Base-by-base conservation (phyloP, 768 basidiomycete species). In the Lentinus brumalis region DNA sequence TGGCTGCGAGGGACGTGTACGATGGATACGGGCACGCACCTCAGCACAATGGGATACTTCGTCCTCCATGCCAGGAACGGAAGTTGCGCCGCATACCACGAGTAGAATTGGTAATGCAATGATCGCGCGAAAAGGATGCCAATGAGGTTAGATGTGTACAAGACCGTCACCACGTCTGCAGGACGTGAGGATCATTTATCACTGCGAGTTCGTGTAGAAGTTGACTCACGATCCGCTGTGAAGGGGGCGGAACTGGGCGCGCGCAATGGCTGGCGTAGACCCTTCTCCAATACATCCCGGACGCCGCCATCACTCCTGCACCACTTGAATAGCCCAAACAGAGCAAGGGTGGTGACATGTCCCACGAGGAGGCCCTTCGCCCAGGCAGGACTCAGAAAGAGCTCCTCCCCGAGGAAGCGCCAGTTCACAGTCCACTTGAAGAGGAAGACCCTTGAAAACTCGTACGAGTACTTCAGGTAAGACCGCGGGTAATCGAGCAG, bases 401-500 rank as follows among this genome's bases (percentile, higher is more conserved):
- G 78, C n/a, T 83, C 77, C 71, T 95, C 91, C 30, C 81, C 77
- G 2, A 99, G 63, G 69, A 96, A 89, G 47, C 94, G 84, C 97
- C 97, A 99, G 71, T 98, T 99, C 57, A 98, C 95, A 0, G 96
- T 98, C 96, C 96, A 99, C 71, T 92, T 87, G 74, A 91, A 97
- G 32, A 97, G 75, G 76, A 99, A 99, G 8, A 87, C 81, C 14
- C 97, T 88, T 4, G 86, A 86, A 57, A 99, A 79, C 70, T 98
- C 88, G 71, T 96, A 99, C 2, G 97, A 90, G 18, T 82, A 81
- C 26, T 75, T 77, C 42, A 93, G 66, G 73, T 99, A 99, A 21
- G 85, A 80, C 69, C 76, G 68, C 4, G 82, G 76, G 62, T 89
- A 78, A 57, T 81, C 76, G 42, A 77, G 73, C 47, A 96, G 76